phyloP scores from a whole-genome alignment of 805 yeast species.

The Diddensiella caesifluorescens region DNA sequence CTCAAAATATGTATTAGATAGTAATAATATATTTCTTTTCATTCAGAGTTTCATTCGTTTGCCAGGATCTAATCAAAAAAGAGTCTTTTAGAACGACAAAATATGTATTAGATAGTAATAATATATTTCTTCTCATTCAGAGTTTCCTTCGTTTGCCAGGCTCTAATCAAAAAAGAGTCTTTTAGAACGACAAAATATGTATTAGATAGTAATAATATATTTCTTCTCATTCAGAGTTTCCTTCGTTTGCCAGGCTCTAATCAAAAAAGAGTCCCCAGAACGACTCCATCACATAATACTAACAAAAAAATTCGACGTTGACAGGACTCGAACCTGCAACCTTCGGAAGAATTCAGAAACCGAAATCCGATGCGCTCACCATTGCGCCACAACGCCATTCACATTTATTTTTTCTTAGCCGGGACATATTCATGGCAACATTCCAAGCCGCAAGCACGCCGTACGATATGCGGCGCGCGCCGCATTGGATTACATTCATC shows the following conservation, averaged over 20 bases:
- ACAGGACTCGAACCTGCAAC: conserved; percentile 34
- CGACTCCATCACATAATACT: background rate
- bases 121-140: background rate
- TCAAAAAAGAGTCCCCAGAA: background rate
- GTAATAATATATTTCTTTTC: conserved; percentile 3
- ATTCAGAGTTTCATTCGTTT: background rate
- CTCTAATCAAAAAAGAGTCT: background rate
- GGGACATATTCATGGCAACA: no score
- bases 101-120: background rate
- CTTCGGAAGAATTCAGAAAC: conserved; percentile 27
- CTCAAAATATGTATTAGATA: conserved; percentile 1
- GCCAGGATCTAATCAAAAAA: no score
- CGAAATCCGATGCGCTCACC: conserved; percentile 33
- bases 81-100: background rate
- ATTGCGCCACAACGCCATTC: conserved; percentile 32
- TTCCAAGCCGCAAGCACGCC: no score
- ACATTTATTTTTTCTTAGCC: no score
- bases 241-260: no score
- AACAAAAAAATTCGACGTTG: conserved; percentile 25
- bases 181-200: background rate
- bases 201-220: background rate
- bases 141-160: no score
- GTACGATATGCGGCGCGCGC: no score
- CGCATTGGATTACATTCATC: no score
- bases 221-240: conserved; percentile 2